Evolutionary conservation across 257 asterid species (phyloP).

Genomic region (Capsicum pubescens): DNA sequence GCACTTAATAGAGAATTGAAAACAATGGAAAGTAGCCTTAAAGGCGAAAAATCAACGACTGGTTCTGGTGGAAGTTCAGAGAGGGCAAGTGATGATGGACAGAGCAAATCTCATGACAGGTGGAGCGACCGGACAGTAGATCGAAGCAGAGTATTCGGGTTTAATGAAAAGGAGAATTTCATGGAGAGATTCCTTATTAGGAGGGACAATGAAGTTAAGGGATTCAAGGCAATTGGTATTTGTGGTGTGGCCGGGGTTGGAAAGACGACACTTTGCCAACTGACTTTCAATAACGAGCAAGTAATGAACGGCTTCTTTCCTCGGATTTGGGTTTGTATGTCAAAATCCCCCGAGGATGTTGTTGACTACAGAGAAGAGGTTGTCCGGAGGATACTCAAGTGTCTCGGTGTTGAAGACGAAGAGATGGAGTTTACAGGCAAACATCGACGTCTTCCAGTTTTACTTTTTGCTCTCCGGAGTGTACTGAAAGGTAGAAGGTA

Average conservation of each 20-base stretch:
- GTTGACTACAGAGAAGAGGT: neutral
- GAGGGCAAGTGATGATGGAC: too few relatives aligned
- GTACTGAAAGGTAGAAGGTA: neutral
- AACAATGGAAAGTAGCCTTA: too few relatives aligned
- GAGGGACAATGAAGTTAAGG: neutral
- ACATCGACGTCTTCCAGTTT: neutral
- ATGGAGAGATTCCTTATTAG: neutral
- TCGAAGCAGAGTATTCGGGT: neutral
- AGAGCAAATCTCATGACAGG: neutral
- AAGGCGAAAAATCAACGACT: neutral
- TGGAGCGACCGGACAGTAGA: neutral
- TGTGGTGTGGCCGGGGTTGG: neutral
- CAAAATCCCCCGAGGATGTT: neutral
- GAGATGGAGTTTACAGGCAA: neutral
- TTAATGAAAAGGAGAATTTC: neutral
- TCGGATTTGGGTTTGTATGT: neutral
- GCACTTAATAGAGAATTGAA: neutral
- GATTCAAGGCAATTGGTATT: neutral
- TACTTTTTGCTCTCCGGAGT: neutral
- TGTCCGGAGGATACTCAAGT: neutral
- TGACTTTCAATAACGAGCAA: neutral
- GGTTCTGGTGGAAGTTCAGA: neutral
- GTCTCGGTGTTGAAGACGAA: neutral
- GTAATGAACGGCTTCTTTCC: neutral
- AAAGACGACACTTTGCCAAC: neutral